Conservation (phyloP, 2,329 filamentous ascomycete species). For the Chlorencoelia australis region DNA sequence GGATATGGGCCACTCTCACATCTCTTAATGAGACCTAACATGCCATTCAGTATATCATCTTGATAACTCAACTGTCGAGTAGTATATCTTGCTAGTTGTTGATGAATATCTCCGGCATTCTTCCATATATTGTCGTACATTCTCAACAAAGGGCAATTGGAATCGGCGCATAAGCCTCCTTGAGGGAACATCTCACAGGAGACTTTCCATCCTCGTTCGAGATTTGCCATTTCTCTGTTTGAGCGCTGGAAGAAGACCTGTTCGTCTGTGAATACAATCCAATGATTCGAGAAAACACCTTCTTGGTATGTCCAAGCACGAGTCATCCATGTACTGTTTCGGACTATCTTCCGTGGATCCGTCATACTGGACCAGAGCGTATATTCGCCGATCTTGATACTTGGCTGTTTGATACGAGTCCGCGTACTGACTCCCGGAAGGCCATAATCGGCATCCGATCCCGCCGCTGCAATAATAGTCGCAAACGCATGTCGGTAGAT, state of each 20-base stretch:
- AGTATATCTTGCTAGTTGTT: neutral
- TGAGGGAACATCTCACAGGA: constrained; percentile 4
- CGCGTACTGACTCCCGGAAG: constrained; percentile 5
- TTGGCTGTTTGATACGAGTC: too few species aligned
- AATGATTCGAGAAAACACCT: constrained; percentile 3
- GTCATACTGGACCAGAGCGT: neutral
- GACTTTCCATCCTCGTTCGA: neutral
- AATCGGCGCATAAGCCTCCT: neutral
- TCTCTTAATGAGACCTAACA: too few species aligned
- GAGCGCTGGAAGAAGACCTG: constrained; percentile 5
- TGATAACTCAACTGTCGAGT: neutral
- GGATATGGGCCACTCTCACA: too few species aligned
- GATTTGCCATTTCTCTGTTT: too few species aligned
- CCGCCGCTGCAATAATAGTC: constrained; percentile 15
- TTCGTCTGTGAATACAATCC: constrained; percentile 6
- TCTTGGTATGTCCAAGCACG: constrained; percentile 8
- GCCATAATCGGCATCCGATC: constrained; percentile 15
- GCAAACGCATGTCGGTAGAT: constrained; percentile 14
- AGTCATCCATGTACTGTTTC: constrained; percentile 3
- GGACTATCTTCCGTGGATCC: neutral
- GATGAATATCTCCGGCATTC: neutral
- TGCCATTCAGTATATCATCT: constrained; percentile 1
- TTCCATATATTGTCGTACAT: neutral
- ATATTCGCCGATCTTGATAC: neutral
- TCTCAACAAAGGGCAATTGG: neutral